Evolutionary conservation across 345 rosid genomes (phyloP).

Genomic region (Rhodomyrtus tomentosa): DNA sequence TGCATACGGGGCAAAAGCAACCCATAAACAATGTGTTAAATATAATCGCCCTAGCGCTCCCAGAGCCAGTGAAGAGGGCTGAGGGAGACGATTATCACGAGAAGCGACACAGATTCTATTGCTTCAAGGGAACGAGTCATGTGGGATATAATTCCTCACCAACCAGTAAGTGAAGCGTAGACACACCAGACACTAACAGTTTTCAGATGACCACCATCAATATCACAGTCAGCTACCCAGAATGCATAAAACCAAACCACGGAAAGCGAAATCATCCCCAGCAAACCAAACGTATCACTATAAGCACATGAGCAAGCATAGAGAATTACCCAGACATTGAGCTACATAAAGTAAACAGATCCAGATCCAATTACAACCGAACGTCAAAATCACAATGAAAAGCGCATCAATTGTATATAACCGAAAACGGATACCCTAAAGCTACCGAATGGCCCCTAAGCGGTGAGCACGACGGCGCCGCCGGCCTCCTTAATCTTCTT

Average conservation of each 20-base stretch:
- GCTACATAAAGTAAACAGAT: not conserved
- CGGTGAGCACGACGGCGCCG: slow-evolving; percentile 36
- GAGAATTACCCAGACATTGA: not conserved
- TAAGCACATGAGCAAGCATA: not conserved
- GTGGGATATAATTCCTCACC: slow-evolving; percentile 8
- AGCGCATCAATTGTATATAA: not conserved
- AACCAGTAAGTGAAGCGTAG: slow-evolving; percentile 16
- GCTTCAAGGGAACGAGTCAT: slow-evolving; percentile 29
- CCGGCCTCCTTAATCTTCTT: slow-evolving; percentile 35
- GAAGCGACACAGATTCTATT: slow-evolving; percentile 4
- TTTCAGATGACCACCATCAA: not conserved
- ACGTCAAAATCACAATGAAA: not conserved
- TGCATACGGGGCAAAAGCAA: not conserved
- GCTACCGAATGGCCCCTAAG: not conserved
- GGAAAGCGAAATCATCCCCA: not conserved
- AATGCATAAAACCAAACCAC: not conserved
- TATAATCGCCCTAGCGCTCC: not conserved
- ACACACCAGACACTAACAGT: not conserved
- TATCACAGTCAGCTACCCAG: not conserved
- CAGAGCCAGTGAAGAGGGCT: not conserved
- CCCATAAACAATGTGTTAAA: not conserved
- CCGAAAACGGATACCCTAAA: not conserved
- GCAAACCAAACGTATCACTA: not conserved
- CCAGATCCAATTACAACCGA: not conserved
- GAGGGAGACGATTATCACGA: not conserved